Evolutionary conservation across 1,139 yeast species (phyloP).

Genomic region (Pichia sp.): DNA sequence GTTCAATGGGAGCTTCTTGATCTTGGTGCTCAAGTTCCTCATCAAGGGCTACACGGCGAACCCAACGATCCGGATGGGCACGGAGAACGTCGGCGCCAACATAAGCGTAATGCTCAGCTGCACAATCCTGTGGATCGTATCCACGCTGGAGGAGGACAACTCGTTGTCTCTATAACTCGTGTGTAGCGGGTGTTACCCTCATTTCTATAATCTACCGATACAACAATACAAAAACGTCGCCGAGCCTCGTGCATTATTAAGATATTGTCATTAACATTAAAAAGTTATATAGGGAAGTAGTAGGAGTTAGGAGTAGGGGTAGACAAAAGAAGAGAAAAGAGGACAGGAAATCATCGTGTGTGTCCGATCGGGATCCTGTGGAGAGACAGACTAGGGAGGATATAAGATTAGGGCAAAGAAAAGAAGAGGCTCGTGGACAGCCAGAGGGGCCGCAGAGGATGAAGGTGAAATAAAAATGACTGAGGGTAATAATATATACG

Average conservation of each 20-base stretch:
- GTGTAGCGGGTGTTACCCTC: too few relatives aligned
- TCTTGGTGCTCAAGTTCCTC: conserved; percentile 77
- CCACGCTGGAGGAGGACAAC: conserved; percentile 92
- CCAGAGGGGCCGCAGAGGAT: not conserved
- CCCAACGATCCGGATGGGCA: conserved; percentile 97
- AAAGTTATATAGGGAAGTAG: conserved; percentile 1
- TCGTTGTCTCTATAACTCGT: conserved; percentile 65
- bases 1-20: conserved; percentile 85
- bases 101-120: conserved; percentile 82
- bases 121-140: conserved; percentile 87
- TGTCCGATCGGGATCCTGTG: not conserved
- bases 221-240: not conserved
- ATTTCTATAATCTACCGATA: not conserved
- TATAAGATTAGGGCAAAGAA: not conserved
- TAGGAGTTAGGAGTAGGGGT: not conserved
- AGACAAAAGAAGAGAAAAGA: not conserved
- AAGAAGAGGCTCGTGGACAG: not conserved
- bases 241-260: not conserved
- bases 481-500: not conserved
- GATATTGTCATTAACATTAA: conserved; percentile 12
- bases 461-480: not conserved
- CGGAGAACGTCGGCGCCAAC: conserved; percentile 80
- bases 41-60: conserved; percentile 66
- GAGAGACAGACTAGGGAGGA: not conserved
- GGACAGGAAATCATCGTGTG: not conserved